Evolutionary conservation across 441 rosid species (phyloP).

Genomic region (Erysimum pusillum): DNA sequence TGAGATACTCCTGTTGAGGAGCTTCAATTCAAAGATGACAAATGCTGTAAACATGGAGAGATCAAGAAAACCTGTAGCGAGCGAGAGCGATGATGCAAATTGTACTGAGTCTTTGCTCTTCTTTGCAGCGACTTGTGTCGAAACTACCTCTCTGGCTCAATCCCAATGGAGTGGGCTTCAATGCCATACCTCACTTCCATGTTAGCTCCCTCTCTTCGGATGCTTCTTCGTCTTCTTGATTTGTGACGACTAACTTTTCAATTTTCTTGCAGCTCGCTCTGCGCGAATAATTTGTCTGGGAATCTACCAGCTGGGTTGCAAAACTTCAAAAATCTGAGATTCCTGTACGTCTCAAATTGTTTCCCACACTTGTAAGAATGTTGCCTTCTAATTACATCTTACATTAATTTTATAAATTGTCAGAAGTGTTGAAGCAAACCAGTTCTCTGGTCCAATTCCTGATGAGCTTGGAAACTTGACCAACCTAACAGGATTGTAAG

Average conservation of each 20-base stretch:
- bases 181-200: conserved; percentile 19
- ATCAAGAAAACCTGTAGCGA: neutral
- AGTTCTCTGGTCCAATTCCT: conserved; percentile 35
- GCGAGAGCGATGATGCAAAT: no score
- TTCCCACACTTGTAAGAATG: neutral
- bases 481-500: conserved; percentile 35
- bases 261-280: conserved; percentile 15
- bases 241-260: neutral
- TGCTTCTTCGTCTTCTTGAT: neutral
- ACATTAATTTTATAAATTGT: neutral
- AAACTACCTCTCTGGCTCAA: conserved; percentile 36
- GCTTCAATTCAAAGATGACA: no score
- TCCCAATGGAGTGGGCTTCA: conserved; percentile 43
- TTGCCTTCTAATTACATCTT: neutral
- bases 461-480: conserved; percentile 36
- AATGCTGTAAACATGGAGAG: no score
- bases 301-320: conserved; percentile 33
- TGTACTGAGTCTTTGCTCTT: neutral
- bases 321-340: conserved; percentile 22
- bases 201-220: neutral
- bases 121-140: conserved; percentile 10
- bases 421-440: conserved; percentile 37
- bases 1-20: no score
- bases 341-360: conserved; percentile 11
- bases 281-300: conserved; percentile 37